These are phyloP conservation scores for Schrenkiella parvula DNA, from an alignment of 345 rosid species.

Conservation along the genomic window DNA sequence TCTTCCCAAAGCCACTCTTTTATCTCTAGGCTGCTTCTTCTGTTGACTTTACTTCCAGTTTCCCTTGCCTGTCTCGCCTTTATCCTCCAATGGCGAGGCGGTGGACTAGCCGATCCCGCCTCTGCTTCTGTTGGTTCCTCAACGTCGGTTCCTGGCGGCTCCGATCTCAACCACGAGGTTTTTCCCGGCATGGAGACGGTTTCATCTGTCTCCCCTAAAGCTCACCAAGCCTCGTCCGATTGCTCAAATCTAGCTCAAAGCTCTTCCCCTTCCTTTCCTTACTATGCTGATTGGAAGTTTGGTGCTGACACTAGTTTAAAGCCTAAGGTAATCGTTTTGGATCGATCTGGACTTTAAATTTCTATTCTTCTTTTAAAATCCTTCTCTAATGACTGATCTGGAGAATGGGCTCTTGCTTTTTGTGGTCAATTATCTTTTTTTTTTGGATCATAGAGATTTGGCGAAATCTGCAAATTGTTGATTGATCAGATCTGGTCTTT, in stretches of 20 bases:
- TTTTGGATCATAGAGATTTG: background rate
- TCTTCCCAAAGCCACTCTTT: slow-evolving; percentile 45
- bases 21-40: slow-evolving; percentile 61
- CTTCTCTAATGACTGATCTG: background rate
- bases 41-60: slow-evolving; percentile 76
- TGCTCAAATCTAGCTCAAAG: slow-evolving; percentile 57
- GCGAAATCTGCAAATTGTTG: background rate
- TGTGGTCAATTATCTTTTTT: background rate
- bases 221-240: slow-evolving; percentile 53
- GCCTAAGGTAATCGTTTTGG: slow-evolving; percentile 50
- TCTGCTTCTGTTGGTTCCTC: slow-evolving; percentile 37
- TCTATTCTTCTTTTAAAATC: background rate
- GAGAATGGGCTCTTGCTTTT: background rate
- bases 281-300: slow-evolving; percentile 69
- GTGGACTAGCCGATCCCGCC: slow-evolving; percentile 57
- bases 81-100: slow-evolving; percentile 91
- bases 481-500: slow-evolving; percentile 20
- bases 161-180: slow-evolving; percentile 55
- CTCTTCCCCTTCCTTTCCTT: slow-evolving; percentile 79
- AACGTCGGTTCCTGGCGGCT: slow-evolving; percentile 66
- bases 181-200: slow-evolving; percentile 91
- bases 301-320: slow-evolving; percentile 53
- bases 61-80: slow-evolving; percentile 89
- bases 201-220: slow-evolving; percentile 57
- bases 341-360: slow-evolving; percentile 5